Conservation (phyloP, 106 monocot species). For the Platanthera zijinensis region DNA sequence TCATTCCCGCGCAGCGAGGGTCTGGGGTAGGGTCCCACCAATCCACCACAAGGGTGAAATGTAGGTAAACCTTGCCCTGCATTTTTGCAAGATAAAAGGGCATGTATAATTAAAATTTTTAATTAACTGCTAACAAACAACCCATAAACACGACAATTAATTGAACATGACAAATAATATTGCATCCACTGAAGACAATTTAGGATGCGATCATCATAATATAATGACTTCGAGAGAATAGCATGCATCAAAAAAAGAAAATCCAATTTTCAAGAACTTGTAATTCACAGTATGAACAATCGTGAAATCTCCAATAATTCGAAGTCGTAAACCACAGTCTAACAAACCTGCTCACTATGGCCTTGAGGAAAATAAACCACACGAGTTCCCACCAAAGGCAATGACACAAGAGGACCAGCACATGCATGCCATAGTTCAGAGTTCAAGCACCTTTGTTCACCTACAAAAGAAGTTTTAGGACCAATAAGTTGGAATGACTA, state of each 20-base stretch:
- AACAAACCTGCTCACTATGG: constrained; percentile 65
- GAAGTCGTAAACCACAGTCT: background rate
- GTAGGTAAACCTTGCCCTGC: too few species aligned
- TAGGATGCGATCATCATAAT: background rate
- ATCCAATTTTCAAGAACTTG: background rate
- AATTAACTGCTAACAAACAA: too few species aligned
- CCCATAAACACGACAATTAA: too few species aligned
- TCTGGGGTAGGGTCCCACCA: too few species aligned
- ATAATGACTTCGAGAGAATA: background rate
- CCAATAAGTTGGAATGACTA: background rate
- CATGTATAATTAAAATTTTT: too few species aligned
- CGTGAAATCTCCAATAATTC: background rate
- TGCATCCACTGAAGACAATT: background rate
- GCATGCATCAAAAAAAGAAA: background rate
- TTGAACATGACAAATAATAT: background rate
- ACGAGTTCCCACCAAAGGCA: constrained; percentile 59
- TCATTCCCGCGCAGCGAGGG: too few species aligned
- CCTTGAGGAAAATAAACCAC: constrained; percentile 73
- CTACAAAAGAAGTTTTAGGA: constrained; percentile 10
- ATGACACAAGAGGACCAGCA: constrained; percentile 65
- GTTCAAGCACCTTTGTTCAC: constrained; percentile 53
- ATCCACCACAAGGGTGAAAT: too few species aligned
- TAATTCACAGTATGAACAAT: background rate
- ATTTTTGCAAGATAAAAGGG: too few species aligned
- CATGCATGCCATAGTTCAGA: constrained; percentile 80